Conservation (phyloP, 2,329 filamentous ascomycete species). For the Piedraia hortae region DNA sequence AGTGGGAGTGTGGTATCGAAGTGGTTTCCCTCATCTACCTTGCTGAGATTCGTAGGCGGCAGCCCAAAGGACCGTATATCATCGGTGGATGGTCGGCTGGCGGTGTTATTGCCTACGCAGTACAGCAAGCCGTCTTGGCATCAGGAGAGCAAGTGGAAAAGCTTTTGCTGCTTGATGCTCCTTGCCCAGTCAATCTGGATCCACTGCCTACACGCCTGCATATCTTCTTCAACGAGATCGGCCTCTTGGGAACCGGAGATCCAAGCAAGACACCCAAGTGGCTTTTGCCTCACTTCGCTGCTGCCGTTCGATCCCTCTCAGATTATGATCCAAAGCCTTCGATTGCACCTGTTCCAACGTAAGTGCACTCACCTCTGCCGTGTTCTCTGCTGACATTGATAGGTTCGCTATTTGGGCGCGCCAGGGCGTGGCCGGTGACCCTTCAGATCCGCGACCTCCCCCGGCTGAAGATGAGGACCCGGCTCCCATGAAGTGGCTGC, state of each 20-base stretch:
- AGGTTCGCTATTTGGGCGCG: too few species aligned
- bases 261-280: conserved; percentile 36
- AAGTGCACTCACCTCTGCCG: too few species aligned
- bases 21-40: conserved; percentile 38
- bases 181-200: conserved; percentile 24
- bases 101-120: conserved; percentile 27
- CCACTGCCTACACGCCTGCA: conserved; percentile 29
- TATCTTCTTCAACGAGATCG: conserved; percentile 44
- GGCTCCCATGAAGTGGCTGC: conserved; percentile 32
- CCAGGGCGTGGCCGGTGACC: too few species aligned
- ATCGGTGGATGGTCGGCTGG: conserved; percentile 28
- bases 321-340: conserved; percentile 40
- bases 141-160: conserved; percentile 22
- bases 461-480: conserved; percentile 28
- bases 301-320: conserved; percentile 38
- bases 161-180: conserved; percentile 26
- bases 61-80: conserved; percentile 32
- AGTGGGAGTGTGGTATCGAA: conserved; percentile 37
- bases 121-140: conserved; percentile 21
- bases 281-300: conserved; percentile 46
- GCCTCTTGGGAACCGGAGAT: conserved; percentile 37
- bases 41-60: conserved; percentile 40
- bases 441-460: conserved; percentile 36
- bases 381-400: too few species aligned
- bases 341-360: conserved; percentile 31